Percentiles rank a stretch among this genome's conserved stretches.
These are phyloP conservation scores for Lasiodiplodia hormozganensis DNA, from an alignment of 2,329 filamentous ascomycete species.

Conservation along the genomic window DNA sequence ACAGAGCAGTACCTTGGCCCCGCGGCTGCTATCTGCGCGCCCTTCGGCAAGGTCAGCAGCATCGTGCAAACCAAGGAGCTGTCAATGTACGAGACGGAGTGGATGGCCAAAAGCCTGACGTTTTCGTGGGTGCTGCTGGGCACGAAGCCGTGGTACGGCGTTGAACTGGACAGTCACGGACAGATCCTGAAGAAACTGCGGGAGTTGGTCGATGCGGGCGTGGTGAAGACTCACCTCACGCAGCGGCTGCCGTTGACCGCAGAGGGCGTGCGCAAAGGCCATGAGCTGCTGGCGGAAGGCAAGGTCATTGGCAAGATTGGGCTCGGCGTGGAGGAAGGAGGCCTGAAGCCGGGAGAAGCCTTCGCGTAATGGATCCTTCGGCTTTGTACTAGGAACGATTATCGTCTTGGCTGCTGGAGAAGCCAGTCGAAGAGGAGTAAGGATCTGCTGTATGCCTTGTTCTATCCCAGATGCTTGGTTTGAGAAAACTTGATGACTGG, in stretches of 20 bases:
- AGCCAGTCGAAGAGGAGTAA: neutral
- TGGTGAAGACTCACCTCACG: slow-evolving; percentile 49
- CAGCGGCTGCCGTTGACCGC: slow-evolving; percentile 45
- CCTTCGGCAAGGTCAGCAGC: slow-evolving; percentile 55
- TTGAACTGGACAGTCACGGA: slow-evolving; percentile 50
- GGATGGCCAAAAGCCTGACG: slow-evolving; percentile 54
- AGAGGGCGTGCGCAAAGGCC: slow-evolving; percentile 49
- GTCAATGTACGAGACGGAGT: slow-evolving; percentile 55
- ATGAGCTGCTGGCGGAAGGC: slow-evolving; percentile 48
- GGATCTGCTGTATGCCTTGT: neutral
- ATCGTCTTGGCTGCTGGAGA: neutral
- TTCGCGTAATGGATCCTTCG: neutral
- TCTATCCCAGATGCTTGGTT: neutral
- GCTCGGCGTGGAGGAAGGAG: slow-evolving; percentile 40
- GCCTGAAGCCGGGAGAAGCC: slow-evolving; percentile 22
- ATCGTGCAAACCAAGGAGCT: slow-evolving; percentile 53
- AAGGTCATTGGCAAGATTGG: slow-evolving; percentile 49
- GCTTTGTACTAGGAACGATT: neutral
- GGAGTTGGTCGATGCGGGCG: slow-evolving; percentile 44
- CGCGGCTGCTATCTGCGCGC: slow-evolving; percentile 48
- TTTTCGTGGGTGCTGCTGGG: slow-evolving; percentile 54
- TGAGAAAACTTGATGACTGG: neutral
- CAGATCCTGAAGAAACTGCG: slow-evolving; percentile 48
- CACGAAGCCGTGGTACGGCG: slow-evolving; percentile 50
- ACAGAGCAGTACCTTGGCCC: slow-evolving; percentile 52